Conservation (phyloP, 345 rosid genomes). For the Gossypium ekmanianum region DNA sequence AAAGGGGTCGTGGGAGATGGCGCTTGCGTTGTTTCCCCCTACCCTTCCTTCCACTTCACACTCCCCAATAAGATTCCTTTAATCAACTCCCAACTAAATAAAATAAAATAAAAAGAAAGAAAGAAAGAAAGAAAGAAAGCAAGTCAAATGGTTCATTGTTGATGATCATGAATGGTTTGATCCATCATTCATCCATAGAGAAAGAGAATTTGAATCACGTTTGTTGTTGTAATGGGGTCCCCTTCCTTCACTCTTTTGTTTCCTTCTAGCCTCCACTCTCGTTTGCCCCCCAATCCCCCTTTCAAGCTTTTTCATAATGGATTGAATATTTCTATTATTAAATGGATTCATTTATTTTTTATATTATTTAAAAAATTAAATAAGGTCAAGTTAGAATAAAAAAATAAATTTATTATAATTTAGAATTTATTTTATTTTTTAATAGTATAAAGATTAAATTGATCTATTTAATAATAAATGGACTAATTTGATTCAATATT, state of each 20-base stretch:
- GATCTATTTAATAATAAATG: too few relatives aligned
- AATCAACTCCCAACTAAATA: too few relatives aligned
- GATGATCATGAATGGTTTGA: not conserved
- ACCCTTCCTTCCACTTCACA: not conserved
- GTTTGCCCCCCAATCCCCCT: not conserved
- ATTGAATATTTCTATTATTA: too few relatives aligned
- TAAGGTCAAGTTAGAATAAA: too few relatives aligned
- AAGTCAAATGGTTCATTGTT: not conserved
- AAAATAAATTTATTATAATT: too few relatives aligned
- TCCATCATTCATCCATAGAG: not conserved
- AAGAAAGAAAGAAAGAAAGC: not conserved
- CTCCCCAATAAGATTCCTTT: not conserved
- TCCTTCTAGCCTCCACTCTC: not conserved
- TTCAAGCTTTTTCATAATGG: not conserved
- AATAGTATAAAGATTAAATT: too few relatives aligned
- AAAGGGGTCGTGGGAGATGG: too few relatives aligned
- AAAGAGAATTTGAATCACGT: constrained; percentile 17
- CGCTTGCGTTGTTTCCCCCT: constrained; percentile 13
- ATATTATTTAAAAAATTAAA: too few relatives aligned
- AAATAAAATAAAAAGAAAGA: too few relatives aligned
- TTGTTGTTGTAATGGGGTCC: constrained; percentile 16
- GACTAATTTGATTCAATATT: too few relatives aligned
- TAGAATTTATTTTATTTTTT: too few relatives aligned
- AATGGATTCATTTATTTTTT: too few relatives aligned
- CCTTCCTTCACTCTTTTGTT: constrained; percentile 9